phyloP scores from a whole-genome alignment of 768 basidiomycete genomes.

The Suillus subaureus region DNA sequence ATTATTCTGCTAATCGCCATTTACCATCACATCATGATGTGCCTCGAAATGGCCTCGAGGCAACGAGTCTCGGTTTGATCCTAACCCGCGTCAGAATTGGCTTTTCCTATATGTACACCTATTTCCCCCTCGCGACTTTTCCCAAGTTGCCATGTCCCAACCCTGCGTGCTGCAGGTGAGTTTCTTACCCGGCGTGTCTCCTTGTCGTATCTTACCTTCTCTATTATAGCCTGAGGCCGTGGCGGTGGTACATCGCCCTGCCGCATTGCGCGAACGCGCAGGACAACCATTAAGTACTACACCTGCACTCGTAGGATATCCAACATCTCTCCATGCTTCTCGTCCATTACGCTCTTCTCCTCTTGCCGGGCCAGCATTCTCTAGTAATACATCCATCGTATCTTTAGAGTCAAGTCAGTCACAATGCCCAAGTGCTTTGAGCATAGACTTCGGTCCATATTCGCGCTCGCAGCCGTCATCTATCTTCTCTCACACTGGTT shows the following conservation, averaged over 20 bases:
- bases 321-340: constrained; percentile 14
- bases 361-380: constrained; percentile 28
- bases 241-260: neutral
- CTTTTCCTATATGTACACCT: constrained; percentile 6
- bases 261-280: neutral
- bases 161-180: neutral
- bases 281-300: neutral
- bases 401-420: constrained; percentile 24
- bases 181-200: neutral
- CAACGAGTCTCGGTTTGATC: neutral
- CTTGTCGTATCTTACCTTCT: neutral
- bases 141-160: constrained; percentile 2
- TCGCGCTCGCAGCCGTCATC: constrained; percentile 19
- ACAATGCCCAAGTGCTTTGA: constrained; percentile 10
- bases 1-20: neutral
- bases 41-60: constrained; percentile 3
- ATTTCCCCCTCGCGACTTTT: neutral
- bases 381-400: constrained; percentile 26
- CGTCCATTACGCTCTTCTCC: constrained; percentile 35
- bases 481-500: constrained; percentile 17
- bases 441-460: neutral
- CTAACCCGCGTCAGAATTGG: neutral
- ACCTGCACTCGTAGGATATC: neutral
- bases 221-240: neutral
- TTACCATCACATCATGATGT: neutral